Conservation (phyloP, 495 filamentous ascomycete species). For the Penicillium paxilli region DNA sequence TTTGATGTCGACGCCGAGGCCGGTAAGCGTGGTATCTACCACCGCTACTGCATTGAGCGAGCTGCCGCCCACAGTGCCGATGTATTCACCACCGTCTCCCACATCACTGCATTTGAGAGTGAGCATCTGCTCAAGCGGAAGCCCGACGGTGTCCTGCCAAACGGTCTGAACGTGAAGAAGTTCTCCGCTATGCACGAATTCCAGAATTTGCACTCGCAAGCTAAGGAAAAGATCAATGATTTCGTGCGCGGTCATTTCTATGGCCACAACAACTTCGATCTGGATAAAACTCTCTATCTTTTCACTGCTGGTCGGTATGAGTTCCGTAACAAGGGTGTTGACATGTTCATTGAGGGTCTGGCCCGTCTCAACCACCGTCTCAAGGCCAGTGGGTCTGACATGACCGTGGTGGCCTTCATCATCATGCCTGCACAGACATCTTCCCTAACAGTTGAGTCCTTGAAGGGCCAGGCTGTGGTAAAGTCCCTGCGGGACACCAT, state of each 20-base stretch:
- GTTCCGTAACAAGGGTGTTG: conserved; percentile 96
- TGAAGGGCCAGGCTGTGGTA: conserved; percentile 96
- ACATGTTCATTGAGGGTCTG: conserved; percentile 98
- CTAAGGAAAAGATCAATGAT: conserved; percentile 96
- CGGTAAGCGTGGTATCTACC: conserved; percentile 97
- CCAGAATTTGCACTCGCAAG: conserved; percentile 94
- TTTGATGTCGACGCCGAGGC: conserved; percentile 97
- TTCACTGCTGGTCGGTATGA: conserved; percentile 97
- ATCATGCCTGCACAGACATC: conserved; percentile 99
- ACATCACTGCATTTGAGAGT: conserved; percentile 97
- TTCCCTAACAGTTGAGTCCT: conserved; percentile 90
- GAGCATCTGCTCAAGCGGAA: conserved; percentile 98
- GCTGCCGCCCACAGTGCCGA: conserved; percentile 88
- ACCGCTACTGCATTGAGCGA: conserved; percentile 96
- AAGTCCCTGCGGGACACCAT: conserved; percentile 94
- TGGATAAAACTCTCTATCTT: conserved; percentile 96
- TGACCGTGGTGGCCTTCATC: conserved; percentile 96
- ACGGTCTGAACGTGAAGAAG: conserved; percentile 97
- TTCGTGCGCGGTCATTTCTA: conserved; percentile 99
- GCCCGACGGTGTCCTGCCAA: conserved; percentile 93
- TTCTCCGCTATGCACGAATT: conserved; percentile 99
- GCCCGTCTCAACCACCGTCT: conserved; percentile 92
- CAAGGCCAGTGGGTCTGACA: conserved; percentile 82
- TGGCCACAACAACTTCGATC: conserved; percentile 94
- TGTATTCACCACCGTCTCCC: conserved; percentile 97